Percentiles rank a stretch among this genome's conserved stretches.
Conservation (phyloP, 345 rosid species). For the Eucalyptus erythrocorys region DNA sequence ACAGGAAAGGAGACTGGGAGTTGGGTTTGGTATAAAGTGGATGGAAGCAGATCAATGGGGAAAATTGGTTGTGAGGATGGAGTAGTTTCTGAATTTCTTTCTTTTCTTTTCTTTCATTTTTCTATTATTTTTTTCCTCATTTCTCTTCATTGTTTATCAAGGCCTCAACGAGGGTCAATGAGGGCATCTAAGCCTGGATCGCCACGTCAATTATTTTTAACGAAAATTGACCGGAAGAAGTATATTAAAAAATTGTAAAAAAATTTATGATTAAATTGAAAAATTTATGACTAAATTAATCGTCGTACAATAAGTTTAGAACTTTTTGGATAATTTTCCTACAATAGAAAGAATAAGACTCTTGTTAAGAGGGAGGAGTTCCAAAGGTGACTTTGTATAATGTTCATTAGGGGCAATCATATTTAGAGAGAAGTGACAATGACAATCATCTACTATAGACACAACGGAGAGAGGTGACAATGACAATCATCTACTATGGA, state of each 20-base stretch:
- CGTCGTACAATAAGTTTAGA: rapidly evolving
- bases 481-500: neutral
- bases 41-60: neutral
- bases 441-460: too few species aligned
- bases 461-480: neutral
- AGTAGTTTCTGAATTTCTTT: neutral
- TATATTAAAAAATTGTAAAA: rapidly evolving
- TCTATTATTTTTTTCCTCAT: neutral
- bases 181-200: rapidly evolving
- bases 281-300: too few species aligned
- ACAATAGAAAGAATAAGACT: rapidly evolving
- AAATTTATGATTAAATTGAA: rapidly evolving
- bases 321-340: too few species aligned
- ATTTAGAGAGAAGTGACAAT: neutral
- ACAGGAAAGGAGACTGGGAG: neutral
- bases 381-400: rapidly evolving
- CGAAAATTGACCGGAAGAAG: rapidly evolving
- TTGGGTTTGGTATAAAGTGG: neutral
- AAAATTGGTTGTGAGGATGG: neutral
- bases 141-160: rapidly evolving
- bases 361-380: too few species aligned
- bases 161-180: neutral
- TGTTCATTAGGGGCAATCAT: too few species aligned
- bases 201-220: too few species aligned
- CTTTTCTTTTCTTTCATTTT: too few species aligned